These are phyloP conservation scores for Pichia sp. DNA, from an alignment of 1,139 yeast genomes.

Conservation along the genomic window DNA sequence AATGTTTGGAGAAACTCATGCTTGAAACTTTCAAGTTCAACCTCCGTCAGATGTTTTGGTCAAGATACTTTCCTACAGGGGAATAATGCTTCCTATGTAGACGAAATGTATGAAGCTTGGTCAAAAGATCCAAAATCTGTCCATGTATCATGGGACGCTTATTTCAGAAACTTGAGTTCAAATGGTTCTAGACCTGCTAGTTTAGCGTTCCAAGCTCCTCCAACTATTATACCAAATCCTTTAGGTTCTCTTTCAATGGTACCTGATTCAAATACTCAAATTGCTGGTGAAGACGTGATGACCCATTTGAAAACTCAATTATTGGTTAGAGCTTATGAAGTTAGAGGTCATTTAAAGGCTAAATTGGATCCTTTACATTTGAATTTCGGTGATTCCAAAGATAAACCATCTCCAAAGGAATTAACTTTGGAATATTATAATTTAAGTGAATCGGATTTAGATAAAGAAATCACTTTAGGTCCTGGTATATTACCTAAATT, in stretches of 20 bases:
- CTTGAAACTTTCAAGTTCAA: slow-evolving; percentile 1
- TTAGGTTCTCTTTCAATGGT: slow-evolving; percentile 63
- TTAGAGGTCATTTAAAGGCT: slow-evolving; percentile 95
- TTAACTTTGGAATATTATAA: slow-evolving; percentile 88
- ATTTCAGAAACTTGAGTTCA: slow-evolving; percentile 84
- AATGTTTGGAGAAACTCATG: slow-evolving; percentile 14
- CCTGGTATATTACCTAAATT: slow-evolving; percentile 97
- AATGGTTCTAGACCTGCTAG: slow-evolving; percentile 61
- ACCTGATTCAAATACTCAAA: slow-evolving; percentile 27
- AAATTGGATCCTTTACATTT: slow-evolving; percentile 91
- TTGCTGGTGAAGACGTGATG: slow-evolving; percentile 59
- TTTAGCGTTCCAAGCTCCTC: slow-evolving; percentile 83
- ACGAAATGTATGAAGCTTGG: slow-evolving; percentile 98
- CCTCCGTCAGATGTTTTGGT: slow-evolving; percentile 20
- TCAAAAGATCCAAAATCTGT: slow-evolving; percentile 81
- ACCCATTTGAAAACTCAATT: slow-evolving; percentile 93
- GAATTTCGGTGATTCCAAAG: slow-evolving; percentile 64
- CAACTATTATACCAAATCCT: slow-evolving; percentile 70
- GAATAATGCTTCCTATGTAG: slow-evolving; percentile 85
- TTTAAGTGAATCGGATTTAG: slow-evolving; percentile 78
- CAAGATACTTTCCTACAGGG: slow-evolving; percentile 75
- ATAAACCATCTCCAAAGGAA: slow-evolving; percentile 62
- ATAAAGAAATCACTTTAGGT: slow-evolving; percentile 81
- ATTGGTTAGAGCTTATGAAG: slow-evolving; percentile 96
- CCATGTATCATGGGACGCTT: slow-evolving; percentile 94